Percentiles rank a stretch among this genome's conserved stretches.
Conservation (phyloP, 1,284 basidiomycete species). For the Pseudozyma pruni region DNA sequence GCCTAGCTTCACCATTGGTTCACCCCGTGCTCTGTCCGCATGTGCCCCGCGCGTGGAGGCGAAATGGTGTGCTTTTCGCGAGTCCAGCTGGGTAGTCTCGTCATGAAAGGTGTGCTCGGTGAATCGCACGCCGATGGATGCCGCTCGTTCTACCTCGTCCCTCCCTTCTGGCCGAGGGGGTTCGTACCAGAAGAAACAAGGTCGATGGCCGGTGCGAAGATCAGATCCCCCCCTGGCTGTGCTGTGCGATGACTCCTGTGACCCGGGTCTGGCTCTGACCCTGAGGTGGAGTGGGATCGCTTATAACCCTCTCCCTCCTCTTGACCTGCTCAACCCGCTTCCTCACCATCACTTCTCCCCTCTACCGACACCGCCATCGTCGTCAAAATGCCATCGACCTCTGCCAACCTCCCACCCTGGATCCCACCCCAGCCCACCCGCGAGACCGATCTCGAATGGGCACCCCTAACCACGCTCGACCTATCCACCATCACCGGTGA, state of each 20-base stretch:
- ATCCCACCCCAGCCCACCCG: slow-evolving; percentile 53
- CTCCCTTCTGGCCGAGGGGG: too few species aligned
- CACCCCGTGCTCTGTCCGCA: too few species aligned
- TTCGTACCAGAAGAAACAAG: not conserved
- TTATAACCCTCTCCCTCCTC: slow-evolving; percentile 4
- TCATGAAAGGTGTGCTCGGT: not conserved
- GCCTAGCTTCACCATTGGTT: too few species aligned
- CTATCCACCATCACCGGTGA: slow-evolving; percentile 58
- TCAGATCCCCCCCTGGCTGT: not conserved
- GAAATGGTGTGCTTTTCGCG: slow-evolving; percentile 1
- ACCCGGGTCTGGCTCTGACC: not conserved
- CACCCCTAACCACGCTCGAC: slow-evolving; percentile 63
- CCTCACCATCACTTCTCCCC: not conserved
- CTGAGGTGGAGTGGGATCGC: not conserved
- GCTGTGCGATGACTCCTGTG: not conserved
- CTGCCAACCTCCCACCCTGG: slow-evolving; percentile 51
- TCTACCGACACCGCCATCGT: not conserved
- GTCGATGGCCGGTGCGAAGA: slow-evolving; percentile 1
- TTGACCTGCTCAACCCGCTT: not conserved
- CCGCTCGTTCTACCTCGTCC: too few species aligned
- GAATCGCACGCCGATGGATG: too few species aligned
- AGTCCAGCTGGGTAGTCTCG: not conserved
- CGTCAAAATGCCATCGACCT: slow-evolving; percentile 11
- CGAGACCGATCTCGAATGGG: slow-evolving; percentile 63
- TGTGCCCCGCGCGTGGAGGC: too few species aligned